phyloP scores from a whole-genome alignment of 192 early-diverging fungal species.

The Gonapodya prolifera region DNA sequence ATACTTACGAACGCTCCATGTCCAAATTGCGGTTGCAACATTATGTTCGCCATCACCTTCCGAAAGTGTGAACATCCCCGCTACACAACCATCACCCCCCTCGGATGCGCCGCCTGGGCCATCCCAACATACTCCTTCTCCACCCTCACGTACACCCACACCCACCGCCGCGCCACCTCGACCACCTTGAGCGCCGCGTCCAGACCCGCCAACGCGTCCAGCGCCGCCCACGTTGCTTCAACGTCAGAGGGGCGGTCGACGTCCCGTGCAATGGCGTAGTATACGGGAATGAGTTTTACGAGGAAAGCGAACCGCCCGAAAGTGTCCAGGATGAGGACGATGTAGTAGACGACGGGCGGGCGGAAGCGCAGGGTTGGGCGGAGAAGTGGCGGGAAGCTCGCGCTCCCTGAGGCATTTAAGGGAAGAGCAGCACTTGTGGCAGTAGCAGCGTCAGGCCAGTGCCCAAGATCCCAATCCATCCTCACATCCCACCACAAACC shows the following conservation, averaged over 20 bases:
- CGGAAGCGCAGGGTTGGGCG: constrained; percentile 56
- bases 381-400: constrained; percentile 28
- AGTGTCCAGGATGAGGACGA: constrained; percentile 66
- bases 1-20: no score
- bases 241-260: constrained; percentile 7
- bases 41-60: no score
- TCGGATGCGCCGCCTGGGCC: no score
- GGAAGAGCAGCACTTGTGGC: background rate
- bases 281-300: constrained; percentile 39
- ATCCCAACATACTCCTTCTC: constrained; percentile 64
- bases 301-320: constrained; percentile 78
- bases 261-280: no score
- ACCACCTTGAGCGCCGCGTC: constrained; percentile 66
- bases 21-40: no score
- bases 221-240: constrained; percentile 26
- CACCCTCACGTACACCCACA: constrained; percentile 89
- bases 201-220: constrained; percentile 50
- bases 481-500: constrained; percentile 93
- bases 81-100: no score
- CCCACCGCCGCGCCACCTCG: constrained; percentile 77
- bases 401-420: background rate
- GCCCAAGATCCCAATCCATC: constrained; percentile 75
- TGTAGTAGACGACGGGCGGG: constrained; percentile 51
- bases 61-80: no score
- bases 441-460: constrained; percentile 17